Base-by-base conservation (phyloP, 2,329 filamentous ascomycete genomes). In the Exutisphaerella laricina region DNA sequence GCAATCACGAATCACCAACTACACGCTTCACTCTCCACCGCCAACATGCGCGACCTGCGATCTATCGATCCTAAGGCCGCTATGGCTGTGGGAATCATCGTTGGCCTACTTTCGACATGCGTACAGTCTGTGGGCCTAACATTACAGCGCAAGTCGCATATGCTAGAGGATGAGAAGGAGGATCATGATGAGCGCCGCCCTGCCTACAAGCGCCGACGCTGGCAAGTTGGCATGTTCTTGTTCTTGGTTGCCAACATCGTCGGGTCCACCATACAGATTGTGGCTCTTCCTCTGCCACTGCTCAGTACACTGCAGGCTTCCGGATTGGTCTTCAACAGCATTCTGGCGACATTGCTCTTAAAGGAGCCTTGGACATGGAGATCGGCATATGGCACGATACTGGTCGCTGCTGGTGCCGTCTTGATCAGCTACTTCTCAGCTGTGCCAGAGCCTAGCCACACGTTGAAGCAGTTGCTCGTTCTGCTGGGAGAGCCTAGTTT, bases 191-290 rank as follows among this genome's bases (percentile, higher is more conserved):
- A 82, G 47, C 82, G 85, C 55, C 77, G 90, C 49, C 90, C 92
- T 32, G 88, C 92, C 4, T 94, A 96, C 68, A 84, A 84, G 61
- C 79, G 92, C 60, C 79, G 89, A 59, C 78, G 88, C 75, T 98
- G 92, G 92, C 92, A 96, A 77, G 72, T 78, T 54, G 92, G 92
- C 45, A 97, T 98, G 89, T 80, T 82, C 62, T 92, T 98, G 81
- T 98, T 98, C 68, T 81, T 98, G 54, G 74, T 94, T 54, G 87
- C 92, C 50, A 98, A 98, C 64, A 76, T 98, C 43, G 75, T 97
- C 42, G 92, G 92, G 46, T 96, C 89, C 69, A 90, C 88, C 26
- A 92, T 98, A 46, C 92, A 98, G 68, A 97, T 98, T 63, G 96
- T 92, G 21, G 96, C 90, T 1, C 74, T 98, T 32, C 92, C 92